Conservation (phyloP, 1,284 basidiomycete species). For the Mycena sp. region DNA sequence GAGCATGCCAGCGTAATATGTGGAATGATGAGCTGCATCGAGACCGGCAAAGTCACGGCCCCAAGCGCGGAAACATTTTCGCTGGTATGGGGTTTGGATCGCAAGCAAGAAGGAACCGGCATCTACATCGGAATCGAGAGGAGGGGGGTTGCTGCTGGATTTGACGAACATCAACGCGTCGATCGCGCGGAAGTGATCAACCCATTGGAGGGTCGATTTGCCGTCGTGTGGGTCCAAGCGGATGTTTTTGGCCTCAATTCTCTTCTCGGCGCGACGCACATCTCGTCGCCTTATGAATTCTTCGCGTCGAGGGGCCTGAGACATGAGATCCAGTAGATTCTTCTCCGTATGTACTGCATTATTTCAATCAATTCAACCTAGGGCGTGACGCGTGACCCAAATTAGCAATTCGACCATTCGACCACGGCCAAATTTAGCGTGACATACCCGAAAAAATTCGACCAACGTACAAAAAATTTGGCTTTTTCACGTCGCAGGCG, state of each 20-base stretch:
- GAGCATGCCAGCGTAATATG: constrained; percentile 25
- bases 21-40: constrained; percentile 35
- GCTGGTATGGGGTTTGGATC: constrained; percentile 32
- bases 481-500: too few relatives aligned
- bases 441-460: too few relatives aligned
- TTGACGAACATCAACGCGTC: constrained; percentile 27
- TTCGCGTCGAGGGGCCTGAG: neutral
- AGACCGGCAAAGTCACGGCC: constrained; percentile 29
- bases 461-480: too few relatives aligned
- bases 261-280: constrained; percentile 21
- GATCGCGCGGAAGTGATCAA: constrained; percentile 15
- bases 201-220: constrained; percentile 23
- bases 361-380: neutral
- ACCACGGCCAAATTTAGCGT: neutral
- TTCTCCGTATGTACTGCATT: neutral
- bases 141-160: constrained; percentile 14
- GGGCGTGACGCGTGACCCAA: neutral
- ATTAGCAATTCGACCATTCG: neutral
- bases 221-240: constrained; percentile 28
- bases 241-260: constrained; percentile 30
- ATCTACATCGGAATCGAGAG: constrained; percentile 11
- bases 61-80: constrained; percentile 15
- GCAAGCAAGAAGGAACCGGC: constrained; percentile 21
- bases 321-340: neutral
- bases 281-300: constrained; percentile 13